Evolutionary conservation across 176 grass and related monocot genomes (phyloP).

Genomic region (Carex pumila): DNA sequence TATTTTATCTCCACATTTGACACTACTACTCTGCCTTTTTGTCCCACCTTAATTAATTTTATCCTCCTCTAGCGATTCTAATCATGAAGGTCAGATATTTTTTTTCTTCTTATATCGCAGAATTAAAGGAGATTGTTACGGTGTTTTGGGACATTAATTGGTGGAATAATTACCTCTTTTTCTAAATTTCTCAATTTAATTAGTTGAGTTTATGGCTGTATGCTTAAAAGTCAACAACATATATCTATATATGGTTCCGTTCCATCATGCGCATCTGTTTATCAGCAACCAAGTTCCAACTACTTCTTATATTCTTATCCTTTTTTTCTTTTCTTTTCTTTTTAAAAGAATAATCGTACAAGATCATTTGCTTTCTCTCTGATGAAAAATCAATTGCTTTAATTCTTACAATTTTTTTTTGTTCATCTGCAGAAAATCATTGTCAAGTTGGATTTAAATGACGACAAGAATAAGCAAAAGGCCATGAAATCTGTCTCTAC

Average conservation of each 20-base stretch:
- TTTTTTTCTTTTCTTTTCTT: not conserved
- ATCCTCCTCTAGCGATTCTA: not conserved
- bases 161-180: not conserved
- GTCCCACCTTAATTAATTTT: too few relatives aligned
- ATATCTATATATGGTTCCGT: too few relatives aligned
- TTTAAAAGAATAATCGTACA: not conserved
- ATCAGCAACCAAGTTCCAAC: not conserved
- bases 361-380: not conserved
- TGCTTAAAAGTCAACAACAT: not conserved
- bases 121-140: not conserved
- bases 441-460: conserved; percentile 65
- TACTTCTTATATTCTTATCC: not conserved
- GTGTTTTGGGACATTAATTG: not conserved
- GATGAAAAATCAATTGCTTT: not conserved
- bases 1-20: not conserved
- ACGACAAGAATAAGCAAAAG: conserved; percentile 92
- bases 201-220: not conserved
- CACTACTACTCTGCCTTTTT: too few relatives aligned
- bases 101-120: not conserved
- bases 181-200: not conserved
- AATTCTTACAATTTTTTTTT: not conserved
- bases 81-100: not conserved
- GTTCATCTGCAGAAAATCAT: conserved; percentile 55
- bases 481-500: conserved; percentile 75
- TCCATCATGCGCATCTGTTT: not conserved